Evolutionary conservation across 805 yeast genomes (phyloP).

Genomic region (Yamadazyma laniorum): DNA sequence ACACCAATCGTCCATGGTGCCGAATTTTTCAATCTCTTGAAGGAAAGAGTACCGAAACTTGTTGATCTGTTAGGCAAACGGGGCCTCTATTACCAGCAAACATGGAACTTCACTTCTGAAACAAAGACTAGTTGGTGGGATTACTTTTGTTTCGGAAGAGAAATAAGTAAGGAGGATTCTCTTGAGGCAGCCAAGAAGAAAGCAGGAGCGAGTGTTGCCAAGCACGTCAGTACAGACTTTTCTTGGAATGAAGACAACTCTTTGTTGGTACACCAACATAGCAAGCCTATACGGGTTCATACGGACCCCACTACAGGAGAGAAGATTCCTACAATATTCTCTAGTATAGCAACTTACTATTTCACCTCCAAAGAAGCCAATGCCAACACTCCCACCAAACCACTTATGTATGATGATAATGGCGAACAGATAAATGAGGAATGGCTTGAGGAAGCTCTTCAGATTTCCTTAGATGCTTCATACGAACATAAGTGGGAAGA

Average conservation of each 20-base stretch:
- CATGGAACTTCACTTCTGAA: constrained; percentile 19
- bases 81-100: constrained; percentile 26
- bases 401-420: constrained; percentile 6
- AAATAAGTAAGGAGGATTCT: constrained; percentile 21
- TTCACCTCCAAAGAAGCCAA: constrained; percentile 2
- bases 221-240: constrained; percentile 21
- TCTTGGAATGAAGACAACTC: constrained; percentile 24
- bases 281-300: constrained; percentile 15
- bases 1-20: constrained; percentile 35
- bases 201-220: constrained; percentile 22
- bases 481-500: constrained; percentile 28
- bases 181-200: constrained; percentile 21
- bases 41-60: constrained; percentile 19
- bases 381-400: neutral
- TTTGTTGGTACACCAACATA: constrained; percentile 26
- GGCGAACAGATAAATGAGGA: constrained; percentile 1
- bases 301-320: constrained; percentile 5
- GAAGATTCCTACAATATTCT: constrained; percentile 10
- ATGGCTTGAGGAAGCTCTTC: constrained; percentile 10
- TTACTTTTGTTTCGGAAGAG: constrained; percentile 28
- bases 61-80: constrained; percentile 17
- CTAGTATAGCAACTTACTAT: constrained; percentile 11
- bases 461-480: constrained; percentile 15
- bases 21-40: constrained; percentile 22
- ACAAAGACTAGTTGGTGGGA: constrained; percentile 25